phyloP scores from a whole-genome alignment of 139 green algal genomes.

The Closterium sp. region DNA sequence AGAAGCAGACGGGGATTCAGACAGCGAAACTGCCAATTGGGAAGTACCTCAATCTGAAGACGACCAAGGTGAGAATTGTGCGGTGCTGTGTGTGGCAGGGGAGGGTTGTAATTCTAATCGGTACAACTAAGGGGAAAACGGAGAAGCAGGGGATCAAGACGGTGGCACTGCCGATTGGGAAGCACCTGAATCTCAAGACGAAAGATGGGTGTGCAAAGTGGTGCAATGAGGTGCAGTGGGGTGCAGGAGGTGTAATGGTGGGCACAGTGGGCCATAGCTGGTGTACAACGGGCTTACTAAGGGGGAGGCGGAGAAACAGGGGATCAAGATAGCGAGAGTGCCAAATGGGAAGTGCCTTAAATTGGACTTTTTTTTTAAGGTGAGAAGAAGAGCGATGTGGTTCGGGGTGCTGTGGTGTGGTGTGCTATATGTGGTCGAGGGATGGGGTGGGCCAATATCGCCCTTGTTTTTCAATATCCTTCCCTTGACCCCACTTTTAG shows the following conservation, averaged over 20 bases:
- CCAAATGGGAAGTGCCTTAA: constrained; percentile 25
- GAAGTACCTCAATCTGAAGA: constrained; percentile 7
- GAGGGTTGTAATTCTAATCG: constrained; percentile 66
- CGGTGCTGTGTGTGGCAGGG: constrained; percentile 60
- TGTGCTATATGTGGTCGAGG: constrained; percentile 48
- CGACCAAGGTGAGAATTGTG: constrained; percentile 30
- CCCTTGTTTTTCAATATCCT: too few species aligned
- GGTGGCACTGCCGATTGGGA: constrained; percentile 27
- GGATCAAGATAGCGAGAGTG: constrained; percentile 49
- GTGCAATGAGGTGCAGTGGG: constrained; percentile 23
- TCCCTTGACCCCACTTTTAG: too few species aligned
- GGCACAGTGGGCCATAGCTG: constrained; percentile 68
- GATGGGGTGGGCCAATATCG: too few species aligned
- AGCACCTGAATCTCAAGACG: constrained; percentile 9
- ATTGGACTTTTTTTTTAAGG: constrained; percentile 32
- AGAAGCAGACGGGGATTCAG: constrained; percentile 35
- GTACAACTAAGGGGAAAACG: constrained; percentile 44
- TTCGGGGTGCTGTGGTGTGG: not conserved
- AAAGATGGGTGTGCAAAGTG: constrained; percentile 16
- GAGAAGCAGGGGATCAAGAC: constrained; percentile 38
- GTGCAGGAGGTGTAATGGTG: constrained; percentile 59
- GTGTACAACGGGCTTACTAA: constrained; percentile 54
- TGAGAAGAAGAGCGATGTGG: too few species aligned
- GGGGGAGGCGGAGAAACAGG: constrained; percentile 31
- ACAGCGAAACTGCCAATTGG: constrained; percentile 42